Conservation (phyloP, 768 basidiomycete species). For the Phylloporus sp. region DNA sequence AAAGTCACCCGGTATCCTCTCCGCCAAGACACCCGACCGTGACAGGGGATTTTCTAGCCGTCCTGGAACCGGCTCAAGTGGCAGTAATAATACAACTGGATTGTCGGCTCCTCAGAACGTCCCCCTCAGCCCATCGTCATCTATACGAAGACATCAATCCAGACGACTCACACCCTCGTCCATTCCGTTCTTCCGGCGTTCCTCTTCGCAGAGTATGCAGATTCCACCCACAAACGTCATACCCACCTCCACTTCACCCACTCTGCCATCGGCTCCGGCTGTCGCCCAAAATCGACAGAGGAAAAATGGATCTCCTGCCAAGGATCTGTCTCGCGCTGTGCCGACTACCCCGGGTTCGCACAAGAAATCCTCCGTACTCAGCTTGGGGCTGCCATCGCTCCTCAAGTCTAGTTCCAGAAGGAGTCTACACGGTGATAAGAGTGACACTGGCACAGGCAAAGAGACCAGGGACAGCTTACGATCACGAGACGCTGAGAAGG, state of each 20-base stretch:
- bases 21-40: conserved; percentile 62
- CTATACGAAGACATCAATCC: conserved; percentile 56
- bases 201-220: conserved; percentile 85
- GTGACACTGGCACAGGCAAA: conserved; percentile 33
- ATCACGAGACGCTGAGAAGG: conserved; percentile 41
- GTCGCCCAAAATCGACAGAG: conserved; percentile 40
- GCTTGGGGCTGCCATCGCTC: conserved; percentile 73
- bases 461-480: conserved; percentile 53
- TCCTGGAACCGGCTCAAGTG: conserved; percentile 71
- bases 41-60: conserved; percentile 49
- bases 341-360: conserved; percentile 57
- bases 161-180: conserved; percentile 88
- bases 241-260: conserved; percentile 44
- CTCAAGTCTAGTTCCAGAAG: conserved; percentile 82
- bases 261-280: conserved; percentile 45
- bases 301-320: conserved; percentile 46
- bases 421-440: conserved; percentile 63
- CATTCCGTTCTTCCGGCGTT: conserved; percentile 91
- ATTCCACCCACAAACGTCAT: conserved; percentile 42
- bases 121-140: conserved; percentile 70
- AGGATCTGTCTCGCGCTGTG: conserved; percentile 48
- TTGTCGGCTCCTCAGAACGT: conserved; percentile 50
- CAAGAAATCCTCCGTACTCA: conserved; percentile 80
- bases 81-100: conserved; percentile 60
- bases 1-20: conserved; percentile 37